Conservation (phyloP, 192 early-diverging fungal genomes). For the Fimicolochytrium jonesii region DNA sequence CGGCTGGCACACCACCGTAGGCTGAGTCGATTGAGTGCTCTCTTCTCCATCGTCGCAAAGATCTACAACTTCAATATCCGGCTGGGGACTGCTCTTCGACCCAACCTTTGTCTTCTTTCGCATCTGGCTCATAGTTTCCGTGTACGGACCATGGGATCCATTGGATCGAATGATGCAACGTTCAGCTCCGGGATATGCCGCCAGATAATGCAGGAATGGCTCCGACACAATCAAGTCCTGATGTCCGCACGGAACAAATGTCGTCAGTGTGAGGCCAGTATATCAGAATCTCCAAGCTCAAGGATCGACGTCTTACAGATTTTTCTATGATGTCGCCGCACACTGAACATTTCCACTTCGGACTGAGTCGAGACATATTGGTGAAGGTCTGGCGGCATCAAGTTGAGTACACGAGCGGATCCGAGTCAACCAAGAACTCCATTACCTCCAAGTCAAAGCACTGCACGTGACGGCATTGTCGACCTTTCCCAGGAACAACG, state of each 20-base stretch:
- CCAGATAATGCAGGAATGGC: conserved; percentile 19
- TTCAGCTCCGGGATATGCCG: conserved; percentile 12
- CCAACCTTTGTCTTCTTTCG: no score
- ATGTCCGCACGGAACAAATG: no score
- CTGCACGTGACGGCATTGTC: conserved; percentile 20
- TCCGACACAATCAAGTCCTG: conserved; percentile 23
- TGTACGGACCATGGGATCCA: conserved; percentile 15
- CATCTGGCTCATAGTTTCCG: background rate
- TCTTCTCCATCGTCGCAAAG: no score
- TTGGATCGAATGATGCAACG: conserved; percentile 14
- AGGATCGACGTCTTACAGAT: no score
- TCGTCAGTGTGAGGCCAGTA: no score
- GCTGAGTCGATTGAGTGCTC: no score
- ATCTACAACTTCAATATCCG: no score
- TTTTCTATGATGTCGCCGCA: conserved; percentile 19
- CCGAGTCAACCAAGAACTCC: no score
- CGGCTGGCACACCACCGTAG: no score
- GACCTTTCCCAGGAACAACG: conserved; percentile 18
- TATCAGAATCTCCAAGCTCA: no score
- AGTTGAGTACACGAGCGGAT: no score
- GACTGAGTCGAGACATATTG: conserved; percentile 7
- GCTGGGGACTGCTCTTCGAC: no score
- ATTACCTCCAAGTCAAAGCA: conserved; percentile 28
- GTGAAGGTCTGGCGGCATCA: conserved; percentile 28
- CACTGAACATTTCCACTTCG: conserved; percentile 23